Evolutionary conservation across 208 protist species (phyloP).

Genomic region (Acanthamoeba triangularis): DNA sequence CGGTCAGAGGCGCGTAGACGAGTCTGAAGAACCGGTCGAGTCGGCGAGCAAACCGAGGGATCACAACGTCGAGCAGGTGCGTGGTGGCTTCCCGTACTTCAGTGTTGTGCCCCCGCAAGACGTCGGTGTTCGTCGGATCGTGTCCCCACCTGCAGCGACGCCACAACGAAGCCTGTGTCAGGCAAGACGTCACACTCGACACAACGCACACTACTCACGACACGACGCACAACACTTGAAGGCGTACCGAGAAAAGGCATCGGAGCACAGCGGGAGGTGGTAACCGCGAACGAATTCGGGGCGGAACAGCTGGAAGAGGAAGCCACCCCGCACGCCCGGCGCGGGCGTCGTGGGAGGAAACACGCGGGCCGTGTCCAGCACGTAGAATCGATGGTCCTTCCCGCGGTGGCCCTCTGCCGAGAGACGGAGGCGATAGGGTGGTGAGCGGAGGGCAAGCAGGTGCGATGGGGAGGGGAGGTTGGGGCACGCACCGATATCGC

Average conservation of each 20-base stretch:
- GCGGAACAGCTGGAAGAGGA: conserved; percentile 24
- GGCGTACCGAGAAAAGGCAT: conserved; percentile 8
- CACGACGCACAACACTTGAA: not conserved
- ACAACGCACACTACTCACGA: not conserved
- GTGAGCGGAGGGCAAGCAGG: not conserved
- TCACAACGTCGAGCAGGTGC: not conserved
- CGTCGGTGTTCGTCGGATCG: not conserved
- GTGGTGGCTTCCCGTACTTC: conserved; percentile 15
- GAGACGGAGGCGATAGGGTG: not conserved
- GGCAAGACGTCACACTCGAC: not conserved
- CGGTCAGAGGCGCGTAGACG: not conserved
- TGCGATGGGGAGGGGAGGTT: not conserved
- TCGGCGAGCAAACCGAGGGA: not conserved
- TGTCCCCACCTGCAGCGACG: conserved; percentile 3
- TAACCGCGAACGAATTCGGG: not conserved
- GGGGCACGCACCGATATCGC: conserved; percentile 19
- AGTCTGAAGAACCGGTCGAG: not conserved
- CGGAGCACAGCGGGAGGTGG: not conserved
- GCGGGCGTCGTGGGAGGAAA: conserved; percentile 52
- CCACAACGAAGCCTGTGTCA: not conserved
- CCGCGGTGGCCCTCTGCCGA: conserved; percentile 48
- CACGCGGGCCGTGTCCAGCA: conserved; percentile 44
- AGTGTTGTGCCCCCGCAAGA: not conserved
- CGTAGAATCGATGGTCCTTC: conserved; percentile 44
- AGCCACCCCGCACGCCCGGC: not conserved